Percentiles rank a stretch among this genome's conserved stretches.
Evolutionary conservation across 495 filamentous ascomycete genomes (phyloP).

Genomic region (Parmelia sp.): DNA sequence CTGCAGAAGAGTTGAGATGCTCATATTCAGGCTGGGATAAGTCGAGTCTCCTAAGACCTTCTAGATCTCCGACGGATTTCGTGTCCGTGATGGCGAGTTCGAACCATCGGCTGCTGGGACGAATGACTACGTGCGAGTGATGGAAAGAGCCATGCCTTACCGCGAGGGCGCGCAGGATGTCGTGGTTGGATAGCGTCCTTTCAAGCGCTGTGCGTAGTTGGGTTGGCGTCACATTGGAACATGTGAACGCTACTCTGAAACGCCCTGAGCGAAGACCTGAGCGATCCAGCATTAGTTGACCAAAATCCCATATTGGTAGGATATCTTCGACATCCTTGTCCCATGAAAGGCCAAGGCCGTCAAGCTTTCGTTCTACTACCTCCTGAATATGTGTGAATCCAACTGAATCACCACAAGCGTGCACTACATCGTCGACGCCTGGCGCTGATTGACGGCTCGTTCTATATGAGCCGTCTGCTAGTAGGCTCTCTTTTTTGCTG

Average conservation of each 20-base stretch:
- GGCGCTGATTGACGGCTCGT: neutral
- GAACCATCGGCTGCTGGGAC: conserved; percentile 3
- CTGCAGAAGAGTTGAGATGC: neutral
- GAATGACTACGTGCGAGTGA: neutral
- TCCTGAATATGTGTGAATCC: conserved; percentile 2
- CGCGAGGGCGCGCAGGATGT: neutral
- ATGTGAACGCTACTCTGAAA: neutral
- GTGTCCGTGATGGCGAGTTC: neutral
- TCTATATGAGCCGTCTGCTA: neutral
- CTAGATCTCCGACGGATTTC: neutral
- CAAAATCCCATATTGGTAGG: conserved; percentile 3
- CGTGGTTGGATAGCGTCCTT: neutral
- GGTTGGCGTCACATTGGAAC: neutral
- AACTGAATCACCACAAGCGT: conserved; percentile 4
- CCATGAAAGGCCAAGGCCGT: conserved; percentile 8
- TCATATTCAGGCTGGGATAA: neutral
- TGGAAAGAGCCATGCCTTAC: neutral
- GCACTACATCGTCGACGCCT: neutral
- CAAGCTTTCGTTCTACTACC: neutral
- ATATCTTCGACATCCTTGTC: conserved; percentile 14
- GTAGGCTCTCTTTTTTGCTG: neutral
- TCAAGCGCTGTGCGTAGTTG: neutral
- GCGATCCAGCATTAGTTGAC: conserved; percentile 3
- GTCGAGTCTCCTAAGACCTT: neutral
- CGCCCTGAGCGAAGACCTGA: conserved; percentile 1